phyloP scores from a whole-genome alignment of 2,329 filamentous ascomycete genomes.

The Cordyceps pruinosa region DNA sequence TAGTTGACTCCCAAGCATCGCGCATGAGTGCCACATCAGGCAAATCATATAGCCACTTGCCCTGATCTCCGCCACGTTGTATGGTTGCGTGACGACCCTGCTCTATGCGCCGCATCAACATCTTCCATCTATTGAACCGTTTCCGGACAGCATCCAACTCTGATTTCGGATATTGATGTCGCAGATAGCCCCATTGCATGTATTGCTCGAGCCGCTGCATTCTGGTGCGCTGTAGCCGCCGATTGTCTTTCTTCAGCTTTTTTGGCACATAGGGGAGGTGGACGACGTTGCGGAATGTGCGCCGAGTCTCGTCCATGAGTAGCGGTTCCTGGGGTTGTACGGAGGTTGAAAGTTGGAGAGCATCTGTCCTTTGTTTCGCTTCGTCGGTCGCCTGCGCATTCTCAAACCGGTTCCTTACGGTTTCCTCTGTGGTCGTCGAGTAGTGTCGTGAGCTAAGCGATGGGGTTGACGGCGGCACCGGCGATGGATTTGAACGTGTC shows the following conservation, averaged over 20 bases:
- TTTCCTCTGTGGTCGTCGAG: neutral
- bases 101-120: neutral
- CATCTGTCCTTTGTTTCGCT: neutral
- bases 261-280: neutral
- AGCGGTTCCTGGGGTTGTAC: neutral
- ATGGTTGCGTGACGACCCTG: too few species aligned
- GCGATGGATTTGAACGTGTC: too few species aligned
- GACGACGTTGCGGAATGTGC: neutral
- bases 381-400: neutral
- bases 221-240: neutral
- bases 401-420: conserved; percentile 1
- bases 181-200: neutral
- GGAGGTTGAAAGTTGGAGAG: neutral
- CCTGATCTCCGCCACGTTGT: conserved; percentile 20
- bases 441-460: neutral
- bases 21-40: conserved; percentile 26
- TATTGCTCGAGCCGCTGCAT: neutral
- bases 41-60: conserved; percentile 25
- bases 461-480: too few species aligned
- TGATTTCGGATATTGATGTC: neutral
- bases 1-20: conserved; percentile 26
- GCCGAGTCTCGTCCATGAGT: too few species aligned
- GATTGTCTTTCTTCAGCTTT: neutral
- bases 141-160: neutral
- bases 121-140: conserved; percentile 1